A percentile compares a stretch with the other conserved stretches of the same genome.
phyloP scores from a whole-genome alignment of 2,329 filamentous ascomycete species.

The Myriosclerotinia curreyana region DNA sequence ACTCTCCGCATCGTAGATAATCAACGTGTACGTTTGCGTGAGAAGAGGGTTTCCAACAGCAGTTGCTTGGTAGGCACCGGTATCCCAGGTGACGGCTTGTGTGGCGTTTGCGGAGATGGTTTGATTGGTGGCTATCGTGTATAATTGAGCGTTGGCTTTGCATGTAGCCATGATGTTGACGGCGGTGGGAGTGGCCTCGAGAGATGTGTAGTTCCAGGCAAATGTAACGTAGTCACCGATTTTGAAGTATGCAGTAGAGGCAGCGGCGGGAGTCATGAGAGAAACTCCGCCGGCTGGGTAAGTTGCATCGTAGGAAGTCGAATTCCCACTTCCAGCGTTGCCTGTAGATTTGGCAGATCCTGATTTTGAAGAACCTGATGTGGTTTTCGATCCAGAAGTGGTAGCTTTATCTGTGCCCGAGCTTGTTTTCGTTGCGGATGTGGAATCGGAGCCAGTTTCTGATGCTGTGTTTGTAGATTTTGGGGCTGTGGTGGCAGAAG shows the following conservation, averaged over 20 bases:
- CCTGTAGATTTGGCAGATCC: background rate
- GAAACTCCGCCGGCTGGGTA: constrained; percentile 51
- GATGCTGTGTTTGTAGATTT: constrained; percentile 14
- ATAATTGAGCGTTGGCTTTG: constrained; percentile 51
- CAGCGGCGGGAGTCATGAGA: constrained; percentile 52
- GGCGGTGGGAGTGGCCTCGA: constrained; percentile 56
- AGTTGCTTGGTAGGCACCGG: constrained; percentile 48
- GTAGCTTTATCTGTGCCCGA: constrained; percentile 11
- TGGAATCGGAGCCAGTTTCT: constrained; percentile 7
- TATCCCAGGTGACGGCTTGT: constrained; percentile 58
- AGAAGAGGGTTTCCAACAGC: constrained; percentile 46
- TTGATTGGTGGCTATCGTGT: constrained; percentile 63
- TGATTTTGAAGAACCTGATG: constrained; percentile 11
- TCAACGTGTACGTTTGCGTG: constrained; percentile 56
- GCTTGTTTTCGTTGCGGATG: constrained; percentile 18
- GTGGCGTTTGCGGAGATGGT: constrained; percentile 48
- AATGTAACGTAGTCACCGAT: constrained; percentile 59
- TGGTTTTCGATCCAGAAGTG: constrained; percentile 10
- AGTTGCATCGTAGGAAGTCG: constrained; percentile 43
- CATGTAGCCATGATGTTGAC: constrained; percentile 59
- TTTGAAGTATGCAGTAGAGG: constrained; percentile 53
- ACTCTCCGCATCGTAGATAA: constrained; percentile 58
- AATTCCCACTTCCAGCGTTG: constrained; percentile 9
- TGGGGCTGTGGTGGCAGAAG: constrained; percentile 1
- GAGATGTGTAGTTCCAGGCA: constrained; percentile 63